Percentiles rank a stretch among this genome's conserved stretches.
Conservation (phyloP, 2,329 filamentous ascomycete species). For the Pseudocercospora macadamiae region DNA sequence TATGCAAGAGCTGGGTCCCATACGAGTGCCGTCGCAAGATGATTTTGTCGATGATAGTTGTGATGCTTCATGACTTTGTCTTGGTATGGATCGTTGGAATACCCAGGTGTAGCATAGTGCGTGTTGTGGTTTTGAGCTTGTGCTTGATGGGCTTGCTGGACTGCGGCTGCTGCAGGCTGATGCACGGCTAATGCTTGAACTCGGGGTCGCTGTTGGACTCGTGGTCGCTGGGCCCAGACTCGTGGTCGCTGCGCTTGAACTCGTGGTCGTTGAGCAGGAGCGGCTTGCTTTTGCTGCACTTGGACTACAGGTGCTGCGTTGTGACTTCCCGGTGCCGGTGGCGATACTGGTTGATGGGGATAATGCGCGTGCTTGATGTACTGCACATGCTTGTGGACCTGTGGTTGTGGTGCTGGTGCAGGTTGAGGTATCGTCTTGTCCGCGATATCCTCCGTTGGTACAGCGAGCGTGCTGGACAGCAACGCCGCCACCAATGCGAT, state of each 20-base stretch:
- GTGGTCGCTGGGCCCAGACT: too few relatives aligned
- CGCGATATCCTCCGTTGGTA: background rate
- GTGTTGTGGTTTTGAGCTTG: background rate
- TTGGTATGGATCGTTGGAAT: constrained; percentile 30
- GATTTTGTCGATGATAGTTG: constrained; percentile 83
- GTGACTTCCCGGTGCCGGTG: background rate
- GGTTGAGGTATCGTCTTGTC: too few relatives aligned
- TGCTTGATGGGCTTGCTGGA: background rate
- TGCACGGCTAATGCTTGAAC: too few relatives aligned
- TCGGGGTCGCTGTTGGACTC: too few relatives aligned
- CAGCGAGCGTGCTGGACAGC: constrained; percentile 9
- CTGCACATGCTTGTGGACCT: background rate
- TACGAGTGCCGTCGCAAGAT: constrained; percentile 65
- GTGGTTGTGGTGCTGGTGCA: too few relatives aligned
- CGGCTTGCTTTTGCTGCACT: too few relatives aligned
- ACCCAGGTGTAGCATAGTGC: background rate
- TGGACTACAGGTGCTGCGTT: too few relatives aligned
- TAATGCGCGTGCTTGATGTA: background rate
- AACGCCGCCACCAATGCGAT: constrained; percentile 9
- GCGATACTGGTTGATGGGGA: background rate
- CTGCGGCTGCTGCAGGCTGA: background rate
- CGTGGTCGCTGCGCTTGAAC: too few relatives aligned
- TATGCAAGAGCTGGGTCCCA: constrained; percentile 68
- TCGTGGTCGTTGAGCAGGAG: background rate
- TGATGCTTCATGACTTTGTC: constrained; percentile 67